Base-by-base conservation (phyloP, 805 yeast genomes). In the Candida insectalens region DNA sequence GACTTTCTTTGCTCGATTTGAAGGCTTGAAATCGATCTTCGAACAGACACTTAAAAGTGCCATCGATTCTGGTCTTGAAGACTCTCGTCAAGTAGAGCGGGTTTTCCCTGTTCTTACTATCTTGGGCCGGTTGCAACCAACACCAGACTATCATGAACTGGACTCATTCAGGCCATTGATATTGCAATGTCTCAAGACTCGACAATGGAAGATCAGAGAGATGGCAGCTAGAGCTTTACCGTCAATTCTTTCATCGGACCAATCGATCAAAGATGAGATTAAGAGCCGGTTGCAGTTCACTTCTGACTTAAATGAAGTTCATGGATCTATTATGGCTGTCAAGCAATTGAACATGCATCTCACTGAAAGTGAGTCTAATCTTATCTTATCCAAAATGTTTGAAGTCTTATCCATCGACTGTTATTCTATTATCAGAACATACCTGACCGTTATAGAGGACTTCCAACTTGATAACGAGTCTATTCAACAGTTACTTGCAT, bases 201-300 rank as follows among this genome's bases (percentile, higher is more conserved):
- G 55, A 28, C 61, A 67, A 36, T 89, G 95, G 95, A 85, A 85
- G 46, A 68, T 92, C 6, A 68, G 98, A 41, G 96, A 88, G 49
- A 71, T 83, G 72, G 82, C 95, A 1, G 83, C 95, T 0, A 66
- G 77, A 47, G 71, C 85, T 4, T 46, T 83, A 2, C 71, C 79
- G 0, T 57, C 77, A 0, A 53, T 79, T 31, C 51, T 71, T 10
- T 39, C 58, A 6, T 43, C 47, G 1, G 60, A 55, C 1, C 50
- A 57, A 6, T 45, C 57, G 3, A 37, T 45, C 19, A 8, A 16
- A 2, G 42, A 43, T 4, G 62, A 63, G 22, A 47, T 63, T 5
- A 21, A 32, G 3, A 23, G 35, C 0, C 33, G 48, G 6, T n/a
- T 51, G n/a, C 18, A 22, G 4, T 30, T 27, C 6, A n/a, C 36